Conservation (phyloP, 352 stramenopile species). For the Pythium biforme region DNA sequence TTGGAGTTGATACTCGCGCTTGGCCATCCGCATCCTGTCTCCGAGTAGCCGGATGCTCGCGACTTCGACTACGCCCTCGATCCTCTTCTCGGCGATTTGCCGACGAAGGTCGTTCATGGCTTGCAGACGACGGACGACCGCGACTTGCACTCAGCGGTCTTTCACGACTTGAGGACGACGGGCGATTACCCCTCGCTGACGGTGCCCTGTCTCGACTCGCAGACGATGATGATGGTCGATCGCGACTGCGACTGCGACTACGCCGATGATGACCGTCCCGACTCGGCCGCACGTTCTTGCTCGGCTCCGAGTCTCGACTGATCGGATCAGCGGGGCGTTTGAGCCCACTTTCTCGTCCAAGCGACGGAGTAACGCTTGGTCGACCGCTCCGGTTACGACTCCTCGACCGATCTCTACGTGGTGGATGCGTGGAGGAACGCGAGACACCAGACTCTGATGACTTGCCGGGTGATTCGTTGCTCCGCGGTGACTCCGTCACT, state of each 20-base stretch:
- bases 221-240: background rate
- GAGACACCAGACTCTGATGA: background rate
- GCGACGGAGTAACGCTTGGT: background rate
- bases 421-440: background rate
- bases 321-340: slow-evolving; percentile 9
- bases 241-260: slow-evolving; percentile 13
- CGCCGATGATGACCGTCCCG: slow-evolving; percentile 7
- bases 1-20: background rate
- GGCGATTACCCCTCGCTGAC: background rate
- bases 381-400: slow-evolving; percentile 3
- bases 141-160: slow-evolving; percentile 1
- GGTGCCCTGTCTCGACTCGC: background rate
- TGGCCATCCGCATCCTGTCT: background rate
- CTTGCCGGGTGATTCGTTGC: background rate
- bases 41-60: background rate
- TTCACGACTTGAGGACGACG: slow-evolving; percentile 3
- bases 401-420: slow-evolving; percentile 8
- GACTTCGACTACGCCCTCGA: slow-evolving; percentile 11
- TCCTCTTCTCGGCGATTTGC: slow-evolving; percentile 8
- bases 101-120: background rate
- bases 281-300: background rate
- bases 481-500: background rate
- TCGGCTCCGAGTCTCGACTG: slow-evolving; percentile 4
- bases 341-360: background rate
- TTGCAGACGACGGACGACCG: slow-evolving; percentile 5